Conservation (phyloP, 306 rosid genomes). For the Abrus precatorius region DNA sequence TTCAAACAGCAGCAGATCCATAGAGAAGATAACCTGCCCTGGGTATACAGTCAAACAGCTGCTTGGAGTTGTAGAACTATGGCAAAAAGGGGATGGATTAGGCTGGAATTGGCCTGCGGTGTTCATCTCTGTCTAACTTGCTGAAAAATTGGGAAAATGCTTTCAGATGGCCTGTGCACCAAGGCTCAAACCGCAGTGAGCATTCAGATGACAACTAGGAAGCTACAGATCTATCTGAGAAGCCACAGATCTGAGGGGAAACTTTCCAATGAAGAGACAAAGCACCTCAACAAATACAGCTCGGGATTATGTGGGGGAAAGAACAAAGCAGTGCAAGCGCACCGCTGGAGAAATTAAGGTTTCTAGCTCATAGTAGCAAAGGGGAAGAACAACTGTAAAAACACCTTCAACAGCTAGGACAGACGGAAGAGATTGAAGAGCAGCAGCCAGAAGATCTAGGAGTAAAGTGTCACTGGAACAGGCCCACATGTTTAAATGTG, state of each 20-base stretch:
- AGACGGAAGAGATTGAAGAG: background rate
- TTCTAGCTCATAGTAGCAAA: slow-evolving; percentile 6
- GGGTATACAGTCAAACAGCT: background rate
- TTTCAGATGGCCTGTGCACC: background rate
- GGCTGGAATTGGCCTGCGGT: background rate
- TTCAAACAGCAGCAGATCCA: background rate
- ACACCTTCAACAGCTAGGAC: background rate
- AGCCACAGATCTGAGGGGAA: background rate
- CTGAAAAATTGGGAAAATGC: background rate
- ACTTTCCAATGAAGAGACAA: background rate
- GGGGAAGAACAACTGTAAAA: background rate
- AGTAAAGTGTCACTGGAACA: background rate
- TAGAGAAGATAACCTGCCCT: slow-evolving; percentile 7
- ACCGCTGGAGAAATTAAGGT: background rate
- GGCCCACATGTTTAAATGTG: background rate
- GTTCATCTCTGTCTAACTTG: background rate
- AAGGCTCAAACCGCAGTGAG: background rate
- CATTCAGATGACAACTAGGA: background rate
- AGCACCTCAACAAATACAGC: background rate
- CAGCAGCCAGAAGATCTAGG: background rate
- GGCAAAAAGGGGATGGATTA: background rate
- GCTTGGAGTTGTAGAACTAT: background rate
- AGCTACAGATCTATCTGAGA: background rate
- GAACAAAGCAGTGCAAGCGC: slow-evolving; percentile 1
- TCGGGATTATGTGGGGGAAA: background rate